Evolutionary conservation across 306 rosid species (phyloP).

Genomic region (Macrotyloma uniflorum): DNA sequence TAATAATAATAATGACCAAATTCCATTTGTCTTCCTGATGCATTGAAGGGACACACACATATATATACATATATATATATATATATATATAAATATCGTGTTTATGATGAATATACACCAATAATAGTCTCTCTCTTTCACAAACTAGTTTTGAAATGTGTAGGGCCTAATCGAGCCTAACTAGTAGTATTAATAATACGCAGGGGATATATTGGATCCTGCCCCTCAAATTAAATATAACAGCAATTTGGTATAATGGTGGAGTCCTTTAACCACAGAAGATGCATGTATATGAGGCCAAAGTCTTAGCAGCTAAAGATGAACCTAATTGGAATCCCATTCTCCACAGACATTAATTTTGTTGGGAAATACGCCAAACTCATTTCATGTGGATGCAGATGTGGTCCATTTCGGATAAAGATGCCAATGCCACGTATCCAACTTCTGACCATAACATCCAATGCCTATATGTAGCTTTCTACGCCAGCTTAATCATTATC

Average conservation of each 20-base stretch:
- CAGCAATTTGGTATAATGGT: slow-evolving; percentile 25
- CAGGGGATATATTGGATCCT: not conserved
- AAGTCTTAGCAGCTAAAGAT: slow-evolving; percentile 38
- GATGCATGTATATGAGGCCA: slow-evolving; percentile 42
- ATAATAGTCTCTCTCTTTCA: slow-evolving; percentile 1
- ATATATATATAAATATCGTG: not conserved
- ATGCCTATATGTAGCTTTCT: slow-evolving; percentile 31
- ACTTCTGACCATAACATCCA: slow-evolving; percentile 45
- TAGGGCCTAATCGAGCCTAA: slow-evolving; percentile 28
- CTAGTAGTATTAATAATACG: not conserved
- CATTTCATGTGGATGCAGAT: not conserved
- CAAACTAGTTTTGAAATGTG: slow-evolving; percentile 17
- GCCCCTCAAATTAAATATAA: slow-evolving; percentile 17
- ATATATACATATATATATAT: too few species aligned
- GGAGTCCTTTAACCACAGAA: slow-evolving; percentile 34
- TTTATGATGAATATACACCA: slow-evolving; percentile 14
- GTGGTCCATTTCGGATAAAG: slow-evolving; percentile 46
- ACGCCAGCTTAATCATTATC: slow-evolving; percentile 39
- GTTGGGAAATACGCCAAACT: slow-evolving; percentile 37
- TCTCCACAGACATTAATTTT: slow-evolving; percentile 56
- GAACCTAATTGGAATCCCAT: slow-evolving; percentile 60
- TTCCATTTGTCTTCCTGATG: slow-evolving; percentile 47
- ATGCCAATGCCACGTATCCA: slow-evolving; percentile 52
- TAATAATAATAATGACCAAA: slow-evolving; percentile 37
- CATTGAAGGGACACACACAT: slow-evolving; percentile 51